Conservation (phyloP, 2,329 filamentous ascomycete genomes). For the Trichoderma aggressivum region DNA sequence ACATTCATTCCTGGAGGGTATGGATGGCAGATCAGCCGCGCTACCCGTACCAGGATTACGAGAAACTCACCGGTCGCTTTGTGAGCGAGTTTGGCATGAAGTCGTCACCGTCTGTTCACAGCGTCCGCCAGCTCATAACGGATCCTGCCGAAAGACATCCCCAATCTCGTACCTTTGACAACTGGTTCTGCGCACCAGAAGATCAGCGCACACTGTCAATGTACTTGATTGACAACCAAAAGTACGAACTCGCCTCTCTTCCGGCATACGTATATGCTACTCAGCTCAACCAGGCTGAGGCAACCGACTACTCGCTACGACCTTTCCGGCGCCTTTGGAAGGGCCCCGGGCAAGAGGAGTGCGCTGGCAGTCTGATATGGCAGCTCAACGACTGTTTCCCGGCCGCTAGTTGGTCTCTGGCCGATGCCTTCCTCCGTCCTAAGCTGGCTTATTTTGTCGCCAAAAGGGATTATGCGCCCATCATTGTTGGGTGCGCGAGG, state of each 20-base stretch:
- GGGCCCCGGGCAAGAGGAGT: not conserved
- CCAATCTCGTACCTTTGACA: constrained; percentile 11
- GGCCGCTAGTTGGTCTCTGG: constrained; percentile 7
- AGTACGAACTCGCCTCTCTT: not conserved
- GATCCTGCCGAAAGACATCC: constrained; percentile 7
- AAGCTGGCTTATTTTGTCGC: constrained; percentile 13
- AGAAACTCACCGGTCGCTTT: constrained; percentile 14
- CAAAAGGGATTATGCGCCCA: not conserved
- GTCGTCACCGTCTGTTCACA: not conserved
- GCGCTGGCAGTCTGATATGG: constrained; percentile 7
- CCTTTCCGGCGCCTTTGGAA: constrained; percentile 10
- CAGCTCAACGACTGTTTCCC: constrained; percentile 15
- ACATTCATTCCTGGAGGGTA: constrained; percentile 10
- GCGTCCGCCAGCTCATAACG: constrained; percentile 1
- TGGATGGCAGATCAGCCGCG: constrained; percentile 14
- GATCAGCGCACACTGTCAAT: constrained; percentile 12
- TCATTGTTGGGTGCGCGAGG: not conserved
- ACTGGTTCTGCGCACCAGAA: constrained; percentile 10
- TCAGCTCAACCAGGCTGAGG: constrained; percentile 13
- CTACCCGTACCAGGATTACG: constrained; percentile 13
- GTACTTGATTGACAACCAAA: constrained; percentile 15
- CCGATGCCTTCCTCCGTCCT: constrained; percentile 1
- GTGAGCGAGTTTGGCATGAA: constrained; percentile 17
- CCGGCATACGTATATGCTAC: constrained; percentile 8
- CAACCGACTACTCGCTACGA: constrained; percentile 3